Base-by-base conservation (phyloP, 768 basidiomycete species). In the Filobasidium floriforme region DNA sequence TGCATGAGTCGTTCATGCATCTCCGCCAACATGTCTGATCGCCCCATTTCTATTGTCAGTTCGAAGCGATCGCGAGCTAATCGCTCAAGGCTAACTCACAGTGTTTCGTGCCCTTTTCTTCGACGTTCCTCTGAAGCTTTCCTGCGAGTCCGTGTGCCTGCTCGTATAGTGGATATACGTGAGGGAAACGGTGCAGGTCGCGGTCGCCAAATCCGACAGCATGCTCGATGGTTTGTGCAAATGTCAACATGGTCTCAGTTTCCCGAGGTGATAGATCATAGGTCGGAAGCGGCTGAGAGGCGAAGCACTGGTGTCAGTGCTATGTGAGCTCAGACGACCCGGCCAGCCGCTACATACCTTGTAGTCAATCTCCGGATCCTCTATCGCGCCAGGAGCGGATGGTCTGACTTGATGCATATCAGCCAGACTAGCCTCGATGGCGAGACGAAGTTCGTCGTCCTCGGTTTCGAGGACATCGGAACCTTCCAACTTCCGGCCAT, bases 1-100 rank as follows among this genome's bases (percentile, higher is more conserved):
- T 94, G 86, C 0, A 90, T 89, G 11, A 99, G 79, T 78, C 97
- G 94, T 57, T 89, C 88, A 72, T 97, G 89, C 92, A 98, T 97
- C 59, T 97, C 92, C 7, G 86, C 82, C 41, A 99, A 81, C 75
- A 93, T 82, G 77, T 92, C 92, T 92, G 73, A 37, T 37, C 32
- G n/a, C n/a, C n/a, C n/a, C n/a, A 37, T 4, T 4, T 37, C 32
- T 4, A 28, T 19, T 18, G 18, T 3, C 7, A 55, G 54, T 26
- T 41, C 28, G 24, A 51, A 41, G 15, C 51, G 18, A 7, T 1
- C n/a, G 3, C 61, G n/a, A 52, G 14, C 28, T 24, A 63, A 46
- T 1, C 63, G 52, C 0, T 54, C 44, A 68, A 9, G 0, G 65
- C 65, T 9, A 24, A 40, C 22, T 77, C 59, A 91, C 92, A 83